Percentiles rank a stretch among this genome's conserved stretches.
phyloP scores from a whole-genome alignment of 441 rosid genomes.

The Iberis amara region DNA sequence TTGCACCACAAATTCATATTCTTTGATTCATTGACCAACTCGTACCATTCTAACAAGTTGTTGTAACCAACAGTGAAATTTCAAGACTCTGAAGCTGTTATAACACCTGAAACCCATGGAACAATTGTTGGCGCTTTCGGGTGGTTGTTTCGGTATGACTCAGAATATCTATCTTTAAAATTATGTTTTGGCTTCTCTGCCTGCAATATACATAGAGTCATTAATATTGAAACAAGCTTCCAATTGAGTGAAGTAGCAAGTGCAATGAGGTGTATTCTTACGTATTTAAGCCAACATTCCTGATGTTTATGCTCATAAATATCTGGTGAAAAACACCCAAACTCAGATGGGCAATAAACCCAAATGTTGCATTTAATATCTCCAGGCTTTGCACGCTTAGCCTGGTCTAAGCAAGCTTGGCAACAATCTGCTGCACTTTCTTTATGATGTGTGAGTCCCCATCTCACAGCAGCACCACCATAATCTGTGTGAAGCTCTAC shows the following conservation, averaged over 20 bases:
- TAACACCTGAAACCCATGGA: constrained; percentile 93
- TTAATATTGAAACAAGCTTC: background rate
- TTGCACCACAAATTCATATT: too few relatives aligned
- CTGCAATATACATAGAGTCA: constrained; percentile 42
- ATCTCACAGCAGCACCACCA: constrained; percentile 82
- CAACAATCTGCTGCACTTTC: constrained; percentile 98
- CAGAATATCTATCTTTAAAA: constrained; percentile 75
- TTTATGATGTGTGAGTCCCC: constrained; percentile 93
- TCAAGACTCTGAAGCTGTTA: constrained; percentile 39
- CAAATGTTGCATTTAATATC: constrained; percentile 81
- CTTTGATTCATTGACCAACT: too few relatives aligned
- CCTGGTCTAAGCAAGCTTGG: constrained; percentile 92
- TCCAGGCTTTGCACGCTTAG: constrained; percentile 64
- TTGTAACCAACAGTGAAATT: background rate
- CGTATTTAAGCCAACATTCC: constrained; percentile 98
- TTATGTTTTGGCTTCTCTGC: constrained; percentile 68
- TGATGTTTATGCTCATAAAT: constrained; percentile 72
- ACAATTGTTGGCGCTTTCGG: constrained; percentile 79
- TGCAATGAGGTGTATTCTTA: constrained; percentile 35
- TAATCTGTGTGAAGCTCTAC: constrained; percentile 89
- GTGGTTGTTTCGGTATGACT: constrained; percentile 67
- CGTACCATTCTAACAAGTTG: too few relatives aligned
- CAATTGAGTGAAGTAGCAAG: background rate
- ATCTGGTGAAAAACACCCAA: constrained; percentile 87
- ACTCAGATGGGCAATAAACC: constrained; percentile 89